Percentiles rank a stretch among this genome's conserved stretches.
phyloP scores from a whole-genome alignment of 2,329 filamentous ascomycete genomes.

The Cadophora luteo-olivacea region DNA sequence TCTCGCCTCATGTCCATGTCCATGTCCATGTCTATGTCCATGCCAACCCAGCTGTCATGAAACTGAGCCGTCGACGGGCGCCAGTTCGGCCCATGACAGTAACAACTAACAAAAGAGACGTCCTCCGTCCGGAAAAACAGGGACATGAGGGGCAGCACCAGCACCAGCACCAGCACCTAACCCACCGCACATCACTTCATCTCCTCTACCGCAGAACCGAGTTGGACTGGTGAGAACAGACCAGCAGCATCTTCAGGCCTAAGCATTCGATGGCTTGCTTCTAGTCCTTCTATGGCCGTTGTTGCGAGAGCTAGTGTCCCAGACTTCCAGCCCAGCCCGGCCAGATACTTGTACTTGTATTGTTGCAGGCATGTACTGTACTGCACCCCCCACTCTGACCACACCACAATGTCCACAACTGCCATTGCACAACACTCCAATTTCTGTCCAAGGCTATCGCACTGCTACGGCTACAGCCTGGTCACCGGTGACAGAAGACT shows the following conservation, averaged over 20 bases:
- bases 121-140: constrained; percentile 5
- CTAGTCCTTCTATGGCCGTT: constrained; percentile 33
- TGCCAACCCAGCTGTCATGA: constrained; percentile 32
- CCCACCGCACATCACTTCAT: neutral
- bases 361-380: neutral
- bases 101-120: neutral
- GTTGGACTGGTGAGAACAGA: neutral
- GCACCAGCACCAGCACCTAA: neutral
- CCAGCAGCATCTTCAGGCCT: neutral
- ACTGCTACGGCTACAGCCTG: neutral
- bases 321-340: neutral
- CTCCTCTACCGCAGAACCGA: neutral
- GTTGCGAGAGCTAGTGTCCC: constrained; percentile 29
- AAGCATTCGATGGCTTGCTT: constrained; percentile 20
- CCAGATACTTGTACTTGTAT: neutral
- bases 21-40: neutral
- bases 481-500: neutral
- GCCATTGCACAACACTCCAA: neutral
- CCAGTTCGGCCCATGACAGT: constrained; percentile 16
- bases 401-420: neutral
- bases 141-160: neutral
- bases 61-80: constrained; percentile 29
- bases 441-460: neutral
- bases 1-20: neutral
- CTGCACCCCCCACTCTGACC: neutral